Evolutionary conservation across 2,329 filamentous ascomycete species (phyloP), one percentile per base, ranked within the genome.

Genomic region (Akanthomyces muscarius): DNA sequence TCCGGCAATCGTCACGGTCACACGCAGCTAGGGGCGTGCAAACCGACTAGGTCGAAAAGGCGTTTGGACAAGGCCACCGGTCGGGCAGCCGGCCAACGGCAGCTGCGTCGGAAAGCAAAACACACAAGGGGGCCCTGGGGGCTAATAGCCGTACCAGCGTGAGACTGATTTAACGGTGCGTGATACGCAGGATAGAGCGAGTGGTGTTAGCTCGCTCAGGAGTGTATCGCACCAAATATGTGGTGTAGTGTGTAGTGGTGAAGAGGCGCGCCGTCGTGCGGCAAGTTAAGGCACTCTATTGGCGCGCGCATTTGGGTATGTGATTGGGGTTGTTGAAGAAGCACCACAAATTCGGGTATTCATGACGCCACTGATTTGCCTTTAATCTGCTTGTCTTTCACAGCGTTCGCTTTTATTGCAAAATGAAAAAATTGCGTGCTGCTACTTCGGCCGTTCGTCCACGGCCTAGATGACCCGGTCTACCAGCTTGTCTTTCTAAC

Each of bases 241-340:
- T 60, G 57, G 57, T 60, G 57, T 3, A 28, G 52, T 18, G 57
- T 60, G 57, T 3, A 28, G 52, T 18, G 21, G 23, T 51, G 56
- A 42, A 30, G 52, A 55, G 38, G 33, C n/a, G 23, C n/a, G 8
- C 36, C 10, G 30, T 21, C 16, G 14, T 30, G 23, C 7, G 16
- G 44, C 4, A 25, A 14, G 41, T 45, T 45, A 21, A 44, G 57
- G 18, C 16, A 52, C 42, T 16, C 38, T 25, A 51, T 45, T 52
- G 47, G 47, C 38, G 47, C 57, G 38, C 52, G 52, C 52, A 41
- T 36, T 38, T 38, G 30, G 13, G 28, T 23, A 11, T 23, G 23
- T 48, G 7, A n/a, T 25, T 48, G 13, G 21, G 21, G 7, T 36
- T 36, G 33, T 36, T 11, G 45, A 7, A 48, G 13, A n/a, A 38